phyloP scores from a whole-genome alignment of 768 basidiomycete species.

The Mycena sanguinolenta region DNA sequence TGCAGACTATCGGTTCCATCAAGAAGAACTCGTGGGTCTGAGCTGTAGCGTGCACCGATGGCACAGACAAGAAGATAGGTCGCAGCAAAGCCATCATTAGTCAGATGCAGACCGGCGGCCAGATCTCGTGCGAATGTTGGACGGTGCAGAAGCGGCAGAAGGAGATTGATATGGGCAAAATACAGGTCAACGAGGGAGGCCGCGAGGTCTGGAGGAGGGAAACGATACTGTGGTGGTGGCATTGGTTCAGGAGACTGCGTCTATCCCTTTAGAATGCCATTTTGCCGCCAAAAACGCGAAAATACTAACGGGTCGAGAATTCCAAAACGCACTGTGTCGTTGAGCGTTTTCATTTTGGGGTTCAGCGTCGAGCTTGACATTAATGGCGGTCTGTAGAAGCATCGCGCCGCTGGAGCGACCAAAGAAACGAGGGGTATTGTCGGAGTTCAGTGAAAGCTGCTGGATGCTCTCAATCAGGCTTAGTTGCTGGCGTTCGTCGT shows the following conservation, averaged over 20 bases:
- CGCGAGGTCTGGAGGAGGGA: constrained; percentile 69
- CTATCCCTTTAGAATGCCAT: constrained; percentile 31
- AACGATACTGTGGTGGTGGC: constrained; percentile 50
- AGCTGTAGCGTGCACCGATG: constrained; percentile 68
- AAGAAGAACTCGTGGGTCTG: constrained; percentile 72
- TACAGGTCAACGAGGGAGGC: constrained; percentile 71
- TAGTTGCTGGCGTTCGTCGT: constrained; percentile 44
- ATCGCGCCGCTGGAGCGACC: constrained; percentile 67
- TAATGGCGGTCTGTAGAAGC: constrained; percentile 66
- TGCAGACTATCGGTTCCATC: constrained; percentile 57
- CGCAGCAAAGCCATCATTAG: constrained; percentile 60
- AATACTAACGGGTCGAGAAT: constrained; percentile 56
- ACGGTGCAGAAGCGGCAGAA: constrained; percentile 79
- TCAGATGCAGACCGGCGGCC: constrained; percentile 61
- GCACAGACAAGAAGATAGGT: constrained; percentile 70
- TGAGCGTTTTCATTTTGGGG: constrained; percentile 49
- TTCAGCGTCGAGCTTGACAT: constrained; percentile 58
- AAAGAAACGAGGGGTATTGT: constrained; percentile 57
- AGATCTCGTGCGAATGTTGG: constrained; percentile 73
- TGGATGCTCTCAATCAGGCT: constrained; percentile 49
- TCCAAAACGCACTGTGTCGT: constrained; percentile 61
- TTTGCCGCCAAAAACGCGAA: constrained; percentile 8
- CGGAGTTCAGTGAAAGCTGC: constrained; percentile 53
- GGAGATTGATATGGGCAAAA: constrained; percentile 68
- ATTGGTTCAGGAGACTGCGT: constrained; percentile 29